phyloP scores from a whole-genome alignment of 345 rosid species.

The Eucalyptus globulus region DNA sequence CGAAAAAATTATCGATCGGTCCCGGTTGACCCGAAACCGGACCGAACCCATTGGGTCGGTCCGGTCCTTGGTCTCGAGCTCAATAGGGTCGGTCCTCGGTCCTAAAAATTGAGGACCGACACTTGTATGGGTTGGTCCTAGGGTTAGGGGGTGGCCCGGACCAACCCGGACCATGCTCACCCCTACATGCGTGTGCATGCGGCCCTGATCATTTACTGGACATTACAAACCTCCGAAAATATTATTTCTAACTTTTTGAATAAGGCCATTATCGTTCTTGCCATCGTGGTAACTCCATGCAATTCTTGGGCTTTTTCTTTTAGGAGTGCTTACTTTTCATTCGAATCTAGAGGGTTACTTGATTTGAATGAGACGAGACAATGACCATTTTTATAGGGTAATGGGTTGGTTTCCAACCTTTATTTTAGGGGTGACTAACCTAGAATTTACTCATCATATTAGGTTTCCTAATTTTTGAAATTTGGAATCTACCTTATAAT shows the following conservation, averaged over 20 bases:
- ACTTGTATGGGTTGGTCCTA: too few species aligned
- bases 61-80: too few species aligned
- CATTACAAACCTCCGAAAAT: background rate
- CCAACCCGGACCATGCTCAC: too few species aligned
- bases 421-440: background rate
- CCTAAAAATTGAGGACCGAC: too few species aligned
- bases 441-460: background rate
- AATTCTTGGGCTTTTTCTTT: background rate
- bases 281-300: background rate
- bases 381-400: background rate
- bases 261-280: background rate
- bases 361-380: background rate
- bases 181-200: background rate
- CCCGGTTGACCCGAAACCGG: too few species aligned
- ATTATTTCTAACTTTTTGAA: background rate
- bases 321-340: background rate
- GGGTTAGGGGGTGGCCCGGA: too few species aligned
- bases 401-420: background rate
- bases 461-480: background rate
- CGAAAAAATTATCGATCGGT: too few species aligned
- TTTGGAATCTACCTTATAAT: fast-evolving
- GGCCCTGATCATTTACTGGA: background rate
- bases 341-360: background rate
- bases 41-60: too few species aligned
- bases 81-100: too few species aligned